Base-by-base conservation (phyloP, 371 early-diverging fungal species). In the Lichtheimia ramosa region DNA sequence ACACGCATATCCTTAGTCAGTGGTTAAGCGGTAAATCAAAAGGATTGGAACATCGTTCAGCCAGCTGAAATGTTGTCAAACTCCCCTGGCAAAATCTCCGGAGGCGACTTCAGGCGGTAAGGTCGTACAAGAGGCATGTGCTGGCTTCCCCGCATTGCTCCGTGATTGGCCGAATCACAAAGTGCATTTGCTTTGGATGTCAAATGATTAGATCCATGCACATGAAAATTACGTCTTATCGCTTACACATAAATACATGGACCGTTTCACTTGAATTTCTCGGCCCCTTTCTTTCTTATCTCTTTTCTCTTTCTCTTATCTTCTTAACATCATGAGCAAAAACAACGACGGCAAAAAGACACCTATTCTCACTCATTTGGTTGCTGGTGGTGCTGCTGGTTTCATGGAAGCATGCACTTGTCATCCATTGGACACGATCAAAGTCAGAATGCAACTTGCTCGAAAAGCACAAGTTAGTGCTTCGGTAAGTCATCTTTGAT, bases 341-440 rank as follows among this genome's bases (percentile, higher is more conserved):
- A 77, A 74, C 61, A 59, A 64, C 59, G 56, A 64, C 53, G 54
- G 48, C 14, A 63, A 70, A 55, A 74, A 73, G 55, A 78, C 79
- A 5, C 73, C 82, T 48, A 76, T 88, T 28, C 61, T 84, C 42
- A 85, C 84, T n/a, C 91, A 92, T 70, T 72, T 92, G 58, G 69
- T 92, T 24, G 93, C 96, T 8, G 98, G 98, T 66, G 98, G 96
- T 58, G 73, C 91, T 10, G 98, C 98, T 3, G 98, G 97, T 39
- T 87, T 93, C 61, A 90, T 90, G 81, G 98, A 98, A 74, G 93
- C 98, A 21, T 82, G 91, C 64, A 83, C 85, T 60, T 97, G 97
- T 72, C 98, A 97, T 69, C 98, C 98, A n/a, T 82, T 98, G 40
- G 98, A 98, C 77, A 98, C 98, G 21, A 95, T 98, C 80, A 98